Percentiles rank a stretch among this genome's conserved stretches.
Evolutionary conservation across 371 early-diverging fungal species (phyloP).

Genomic region (Mucor sp.): DNA sequence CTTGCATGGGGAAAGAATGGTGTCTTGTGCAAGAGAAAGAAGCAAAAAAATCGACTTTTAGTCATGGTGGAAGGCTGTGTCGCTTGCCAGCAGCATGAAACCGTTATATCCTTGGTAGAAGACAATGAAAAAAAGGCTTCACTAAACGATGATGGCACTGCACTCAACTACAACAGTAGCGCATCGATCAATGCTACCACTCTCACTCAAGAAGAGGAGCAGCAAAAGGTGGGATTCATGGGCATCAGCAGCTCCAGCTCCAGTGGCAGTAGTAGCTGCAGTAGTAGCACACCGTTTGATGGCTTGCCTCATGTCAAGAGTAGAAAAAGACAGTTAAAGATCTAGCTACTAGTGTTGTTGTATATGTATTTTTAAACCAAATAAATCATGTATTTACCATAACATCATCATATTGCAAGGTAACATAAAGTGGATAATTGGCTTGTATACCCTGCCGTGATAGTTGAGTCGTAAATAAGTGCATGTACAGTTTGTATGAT

Average conservation of each 20-base stretch:
- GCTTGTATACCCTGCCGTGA: too few relatives aligned
- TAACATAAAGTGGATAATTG: too few relatives aligned
- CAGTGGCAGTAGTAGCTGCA: slow-evolving; percentile 7
- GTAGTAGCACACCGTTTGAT: slow-evolving; percentile 22
- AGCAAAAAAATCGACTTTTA: neutral
- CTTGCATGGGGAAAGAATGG: slow-evolving; percentile 32
- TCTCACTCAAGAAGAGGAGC: slow-evolving; percentile 25
- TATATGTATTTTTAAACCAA: neutral
- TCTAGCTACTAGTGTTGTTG: too few relatives aligned
- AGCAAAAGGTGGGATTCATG: slow-evolving; percentile 7
- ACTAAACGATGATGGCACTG: neutral
- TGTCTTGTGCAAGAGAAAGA: slow-evolving; percentile 16
- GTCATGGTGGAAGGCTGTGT: slow-evolving; percentile 15
- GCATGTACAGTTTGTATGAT: too few relatives aligned
- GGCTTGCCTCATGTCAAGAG: slow-evolving; percentile 11
- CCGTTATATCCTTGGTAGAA: neutral
- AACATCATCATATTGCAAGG: too few relatives aligned
- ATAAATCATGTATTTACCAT: neutral
- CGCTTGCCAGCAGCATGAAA: slow-evolving; percentile 12
- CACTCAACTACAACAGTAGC: neutral
- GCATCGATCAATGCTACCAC: slow-evolving; percentile 9
- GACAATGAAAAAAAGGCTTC: neutral
- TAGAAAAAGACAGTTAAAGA: slow-evolving; percentile 9
- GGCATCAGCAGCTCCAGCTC: neutral
- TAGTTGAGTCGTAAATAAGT: too few relatives aligned